phyloP scores from a whole-genome alignment of 2,329 filamentous ascomycete species.

The Drechmeria coniospora region DNA sequence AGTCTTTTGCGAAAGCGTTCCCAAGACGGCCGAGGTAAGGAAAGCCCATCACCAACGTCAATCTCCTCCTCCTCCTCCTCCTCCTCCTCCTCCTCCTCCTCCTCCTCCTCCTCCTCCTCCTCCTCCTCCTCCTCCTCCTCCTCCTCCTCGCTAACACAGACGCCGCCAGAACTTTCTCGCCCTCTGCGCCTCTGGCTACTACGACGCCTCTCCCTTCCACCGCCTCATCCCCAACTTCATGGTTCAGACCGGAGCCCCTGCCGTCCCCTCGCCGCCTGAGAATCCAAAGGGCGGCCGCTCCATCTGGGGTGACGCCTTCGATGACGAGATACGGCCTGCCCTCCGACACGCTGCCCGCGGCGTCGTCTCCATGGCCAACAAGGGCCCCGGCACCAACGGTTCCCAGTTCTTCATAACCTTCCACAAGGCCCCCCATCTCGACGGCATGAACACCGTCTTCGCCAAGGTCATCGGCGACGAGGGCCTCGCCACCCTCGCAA shows the following conservation, averaged over 20 bases:
- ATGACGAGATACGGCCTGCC: slow-evolving; percentile 64
- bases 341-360: slow-evolving; percentile 54
- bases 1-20: slow-evolving; percentile 87
- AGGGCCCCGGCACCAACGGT: slow-evolving; percentile 57
- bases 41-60: too few species aligned
- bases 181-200: slow-evolving; percentile 67
- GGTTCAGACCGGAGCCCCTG: slow-evolving; percentile 57
- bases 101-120: neutral
- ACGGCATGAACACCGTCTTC: slow-evolving; percentile 75
- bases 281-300: slow-evolving; percentile 55
- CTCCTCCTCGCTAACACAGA: slow-evolving; percentile 1
- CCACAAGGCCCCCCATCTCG: slow-evolving; percentile 63
- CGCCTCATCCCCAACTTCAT: slow-evolving; percentile 71
- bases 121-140: neutral
- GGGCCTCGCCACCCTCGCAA: slow-evolving; percentile 47
- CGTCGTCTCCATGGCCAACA: slow-evolving; percentile 66
- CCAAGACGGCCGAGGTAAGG: slow-evolving; percentile 71
- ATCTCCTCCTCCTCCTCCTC: neutral
- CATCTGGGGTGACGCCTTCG: slow-evolving; percentile 60
- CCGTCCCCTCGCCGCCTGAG: slow-evolving; percentile 30
- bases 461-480: slow-evolving; percentile 56
- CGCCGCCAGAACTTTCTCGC: slow-evolving; percentile 63
- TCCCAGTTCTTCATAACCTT: slow-evolving; percentile 74
- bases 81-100: neutral
- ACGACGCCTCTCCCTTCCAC: slow-evolving; percentile 62